Conservation (phyloP, 2,329 filamentous ascomycete genomes). For the Penicillium polonicum region DNA sequence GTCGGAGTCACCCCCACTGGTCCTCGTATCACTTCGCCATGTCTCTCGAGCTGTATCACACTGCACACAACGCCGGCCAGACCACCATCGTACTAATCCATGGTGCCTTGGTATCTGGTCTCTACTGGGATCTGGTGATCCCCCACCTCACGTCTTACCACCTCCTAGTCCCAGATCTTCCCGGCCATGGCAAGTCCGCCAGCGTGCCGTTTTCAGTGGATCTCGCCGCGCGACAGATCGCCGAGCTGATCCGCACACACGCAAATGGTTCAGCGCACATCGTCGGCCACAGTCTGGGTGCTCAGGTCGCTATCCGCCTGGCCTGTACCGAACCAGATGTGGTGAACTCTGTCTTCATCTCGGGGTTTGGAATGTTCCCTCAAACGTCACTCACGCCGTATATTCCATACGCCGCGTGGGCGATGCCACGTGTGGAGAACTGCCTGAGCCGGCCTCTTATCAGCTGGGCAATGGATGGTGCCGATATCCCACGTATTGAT, state of each 20-base stretch:
- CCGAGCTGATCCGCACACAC: constrained; percentile 7
- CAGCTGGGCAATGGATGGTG: constrained; percentile 13
- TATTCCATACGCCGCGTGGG: constrained; percentile 10
- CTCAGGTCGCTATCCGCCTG: constrained; percentile 12
- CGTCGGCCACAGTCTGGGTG: constrained; percentile 18
- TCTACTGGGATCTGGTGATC: constrained; percentile 14
- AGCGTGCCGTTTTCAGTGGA: constrained; percentile 13
- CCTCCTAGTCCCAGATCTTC: constrained; percentile 18
- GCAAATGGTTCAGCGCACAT: constrained; percentile 14
- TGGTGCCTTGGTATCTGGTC: constrained; percentile 11
- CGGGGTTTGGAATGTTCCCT: constrained; percentile 6
- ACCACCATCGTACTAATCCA: constrained; percentile 17
- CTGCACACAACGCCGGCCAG: not conserved
- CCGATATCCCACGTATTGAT: constrained; percentile 7
- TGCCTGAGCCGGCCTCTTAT: constrained; percentile 1
- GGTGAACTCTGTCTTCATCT: constrained; percentile 10
- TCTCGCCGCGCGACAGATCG: not conserved
- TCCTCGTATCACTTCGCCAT: not conserved
- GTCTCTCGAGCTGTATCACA: not conserved
- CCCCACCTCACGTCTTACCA: constrained; percentile 12
- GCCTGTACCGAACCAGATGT: constrained; percentile 7
- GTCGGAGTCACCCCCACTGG: too few species aligned
- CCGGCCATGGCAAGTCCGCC: constrained; percentile 16
- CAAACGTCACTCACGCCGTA: constrained; percentile 4
- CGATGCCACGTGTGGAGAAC: constrained; percentile 6